Evolutionary conservation across 306 rosid genomes (phyloP), one percentile per base, ranked within the genome.

Genomic region (Castanea mollissima): DNA sequence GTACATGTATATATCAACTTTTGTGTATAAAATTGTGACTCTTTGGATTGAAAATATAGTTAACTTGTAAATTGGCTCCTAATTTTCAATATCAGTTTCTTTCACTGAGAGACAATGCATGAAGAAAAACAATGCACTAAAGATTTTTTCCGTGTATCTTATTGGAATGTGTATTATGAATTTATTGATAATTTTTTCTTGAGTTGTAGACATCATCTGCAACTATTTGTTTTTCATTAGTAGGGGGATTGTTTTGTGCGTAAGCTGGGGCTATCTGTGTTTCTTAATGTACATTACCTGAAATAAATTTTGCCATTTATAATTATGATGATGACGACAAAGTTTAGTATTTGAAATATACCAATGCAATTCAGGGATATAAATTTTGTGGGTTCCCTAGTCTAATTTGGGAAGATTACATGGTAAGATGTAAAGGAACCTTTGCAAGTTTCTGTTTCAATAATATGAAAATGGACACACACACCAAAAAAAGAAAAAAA

Each of bases 41-140:
- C 58, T 69, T 80, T 76, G 67, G 72, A 55, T 78, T 73, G 75
- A 67, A 41, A 2, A 46, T 46, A 57, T 54, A n/a, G 25, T 31
- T 41, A 25, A 73, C 21, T 75, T 13, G 20, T 1, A 21, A 19
- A 44, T 19, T 78, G 69, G 10, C 58, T 73, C 13, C 21, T 74
- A 31, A 72, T 55, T 59, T 62, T 58, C 62, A 62, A 71, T 63
- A 14, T 73, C 75, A 51, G 67, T 23, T 23, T 23, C 62, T 56
- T 56, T 23, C 64, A 58, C 64, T 58, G 14, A 58, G 64, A n/a
- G 64, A 58, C 64, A 58, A 58, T 20, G 64, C 64, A 58, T 58
- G 10, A 27, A 21, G 15, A 59, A 59, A 59, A 59, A 23, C 18
- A 21, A 59, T 23, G 65, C 18, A 23, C 7, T 21, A 4, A 23